A percentile compares a stretch with the other conserved stretches of the same genome.
These are phyloP conservation scores for Venturia nashicola DNA, from an alignment of 2,329 filamentous ascomycete species.

Conservation along the genomic window DNA sequence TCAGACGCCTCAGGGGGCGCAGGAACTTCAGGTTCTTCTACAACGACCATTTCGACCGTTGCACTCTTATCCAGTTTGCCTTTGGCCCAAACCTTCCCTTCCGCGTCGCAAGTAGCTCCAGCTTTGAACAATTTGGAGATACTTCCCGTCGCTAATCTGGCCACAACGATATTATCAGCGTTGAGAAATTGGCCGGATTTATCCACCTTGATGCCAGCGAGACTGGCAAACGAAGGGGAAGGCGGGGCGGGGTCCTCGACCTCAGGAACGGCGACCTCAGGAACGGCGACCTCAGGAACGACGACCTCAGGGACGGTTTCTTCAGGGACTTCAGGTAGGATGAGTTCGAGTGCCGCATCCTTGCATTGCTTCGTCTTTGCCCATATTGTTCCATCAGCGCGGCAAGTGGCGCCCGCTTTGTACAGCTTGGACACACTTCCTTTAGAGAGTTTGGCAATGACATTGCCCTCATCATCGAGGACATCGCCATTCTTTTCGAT, in stretches of 20 bases:
- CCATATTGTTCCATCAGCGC: constrained; percentile 50
- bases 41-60: constrained; percentile 26
- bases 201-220: not conserved
- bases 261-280: constrained; percentile 22
- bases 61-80: constrained; percentile 9
- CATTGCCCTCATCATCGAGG: constrained; percentile 35
- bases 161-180: constrained; percentile 18
- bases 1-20: constrained; percentile 16
- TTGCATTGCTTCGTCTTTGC: constrained; percentile 44
- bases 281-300: constrained; percentile 20
- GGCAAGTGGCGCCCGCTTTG: constrained; percentile 51
- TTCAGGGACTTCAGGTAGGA: constrained; percentile 23
- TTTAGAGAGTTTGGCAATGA: constrained; percentile 35
- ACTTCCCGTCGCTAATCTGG: constrained; percentile 23
- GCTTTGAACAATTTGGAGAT: constrained; percentile 16
- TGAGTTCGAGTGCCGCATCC: constrained; percentile 21
- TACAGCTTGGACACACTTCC: constrained; percentile 30
- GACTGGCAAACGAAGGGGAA: not conserved
- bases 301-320: constrained; percentile 24
- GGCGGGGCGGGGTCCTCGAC: constrained; percentile 12
- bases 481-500: constrained; percentile 38
- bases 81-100: constrained; percentile 5
- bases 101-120: constrained; percentile 3
- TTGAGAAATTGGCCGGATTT: constrained; percentile 12
- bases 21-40: constrained; percentile 13